These are phyloP conservation scores for Dendrocalamus sinicus DNA, from an alignment of 176 grass and related monocot species.

Conservation along the genomic window DNA sequence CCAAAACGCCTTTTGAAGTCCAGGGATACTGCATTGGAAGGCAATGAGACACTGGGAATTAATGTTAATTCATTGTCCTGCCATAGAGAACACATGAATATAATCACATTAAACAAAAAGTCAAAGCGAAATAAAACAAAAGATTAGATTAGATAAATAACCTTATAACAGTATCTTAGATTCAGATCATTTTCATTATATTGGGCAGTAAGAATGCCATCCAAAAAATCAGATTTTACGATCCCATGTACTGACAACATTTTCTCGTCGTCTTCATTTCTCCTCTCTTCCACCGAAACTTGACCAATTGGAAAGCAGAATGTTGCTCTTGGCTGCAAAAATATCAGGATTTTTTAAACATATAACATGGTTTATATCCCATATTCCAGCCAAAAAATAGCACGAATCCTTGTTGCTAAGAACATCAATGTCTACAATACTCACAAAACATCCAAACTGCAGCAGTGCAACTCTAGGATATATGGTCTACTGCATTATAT, in stretches of 20 bases:
- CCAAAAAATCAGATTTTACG: constrained; percentile 72
- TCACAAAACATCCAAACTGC: constrained; percentile 15
- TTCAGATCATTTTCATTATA: constrained; percentile 78
- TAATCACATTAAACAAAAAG: constrained; percentile 34
- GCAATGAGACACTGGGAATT: constrained; percentile 72
- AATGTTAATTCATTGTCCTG: constrained; percentile 87
- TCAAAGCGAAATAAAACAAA: constrained; percentile 30
- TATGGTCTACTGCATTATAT: not conserved
- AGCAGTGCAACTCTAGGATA: not conserved
- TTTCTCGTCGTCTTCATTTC: constrained; percentile 63
- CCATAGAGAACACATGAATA: constrained; percentile 32
- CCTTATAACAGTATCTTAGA: constrained; percentile 95
- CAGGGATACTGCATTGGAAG: constrained; percentile 74
- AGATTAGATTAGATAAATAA: constrained; percentile 35
- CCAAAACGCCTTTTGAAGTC: constrained; percentile 82
- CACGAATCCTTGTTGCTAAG: not conserved
- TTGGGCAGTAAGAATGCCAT: constrained; percentile 74
- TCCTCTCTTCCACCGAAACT: constrained; percentile 76
- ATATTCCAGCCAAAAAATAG: not conserved
- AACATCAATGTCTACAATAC: constrained; percentile 16
- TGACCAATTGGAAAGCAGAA: constrained; percentile 79
- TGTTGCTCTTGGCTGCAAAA: constrained; percentile 78
- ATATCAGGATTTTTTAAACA: constrained; percentile 36
- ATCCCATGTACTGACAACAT: constrained; percentile 65
- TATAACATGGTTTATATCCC: not conserved